A percentile compares a stretch with the other conserved stretches of the same genome.
Evolutionary conservation across 345 rosid genomes (phyloP).

Genomic region (Firmiana major): DNA sequence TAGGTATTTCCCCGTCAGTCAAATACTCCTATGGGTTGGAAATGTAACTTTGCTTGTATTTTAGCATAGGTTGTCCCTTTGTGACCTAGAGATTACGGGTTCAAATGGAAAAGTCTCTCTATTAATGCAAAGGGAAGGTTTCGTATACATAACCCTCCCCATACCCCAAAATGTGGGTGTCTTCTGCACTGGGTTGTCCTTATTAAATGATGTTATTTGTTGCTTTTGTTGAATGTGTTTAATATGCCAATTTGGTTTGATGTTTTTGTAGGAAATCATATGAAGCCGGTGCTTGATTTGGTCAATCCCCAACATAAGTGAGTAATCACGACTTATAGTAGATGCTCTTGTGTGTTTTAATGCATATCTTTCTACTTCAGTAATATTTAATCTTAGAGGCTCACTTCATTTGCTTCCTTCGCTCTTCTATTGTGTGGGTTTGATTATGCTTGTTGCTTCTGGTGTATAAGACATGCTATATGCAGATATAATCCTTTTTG

Average conservation of each 20-base stretch:
- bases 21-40: constrained; percentile 1
- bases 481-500: neutral
- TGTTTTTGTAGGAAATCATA: constrained; percentile 48
- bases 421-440: neutral
- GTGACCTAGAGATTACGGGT: too few species aligned
- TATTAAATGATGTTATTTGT: neutral
- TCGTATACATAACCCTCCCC: too few species aligned
- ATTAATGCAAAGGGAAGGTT: too few species aligned
- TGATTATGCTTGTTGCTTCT: neutral
- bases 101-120: too few species aligned
- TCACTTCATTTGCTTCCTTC: neutral
- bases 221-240: neutral
- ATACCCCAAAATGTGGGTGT: too few species aligned
- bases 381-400: neutral
- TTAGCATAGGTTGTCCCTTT: neutral
- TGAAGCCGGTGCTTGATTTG: constrained; percentile 63
- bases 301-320: constrained; percentile 87
- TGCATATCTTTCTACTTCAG: neutral
- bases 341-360: neutral
- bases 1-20: neutral
- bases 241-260: neutral
- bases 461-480: neutral
- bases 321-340: constrained; percentile 26
- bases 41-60: neutral
- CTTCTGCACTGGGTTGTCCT: too few species aligned